A percentile compares a stretch with the other conserved stretches of the same genome.
phyloP scores from a whole-genome alignment of 306 rosid genomes.

The Dicorynia guianensis region DNA sequence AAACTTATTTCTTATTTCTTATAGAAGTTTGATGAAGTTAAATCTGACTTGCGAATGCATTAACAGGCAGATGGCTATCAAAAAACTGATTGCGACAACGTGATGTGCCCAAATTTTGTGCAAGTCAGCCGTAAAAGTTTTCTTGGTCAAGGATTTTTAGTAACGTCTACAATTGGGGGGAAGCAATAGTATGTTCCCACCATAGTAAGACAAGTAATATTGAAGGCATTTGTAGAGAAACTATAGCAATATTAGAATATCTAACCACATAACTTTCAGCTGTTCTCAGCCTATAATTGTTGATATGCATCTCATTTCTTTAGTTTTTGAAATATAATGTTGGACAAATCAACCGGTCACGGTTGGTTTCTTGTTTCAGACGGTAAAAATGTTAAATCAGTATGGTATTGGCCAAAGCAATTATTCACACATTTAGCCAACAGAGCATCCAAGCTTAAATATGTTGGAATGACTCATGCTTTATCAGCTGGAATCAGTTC shows the following conservation, averaged over 20 bases:
- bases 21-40: background rate
- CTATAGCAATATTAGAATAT: too few species aligned
- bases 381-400: background rate
- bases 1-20: too few species aligned
- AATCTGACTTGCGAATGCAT: background rate
- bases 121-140: background rate
- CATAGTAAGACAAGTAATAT: background rate
- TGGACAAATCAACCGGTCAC: background rate
- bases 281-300: too few species aligned
- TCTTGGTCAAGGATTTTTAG: background rate
- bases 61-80: background rate
- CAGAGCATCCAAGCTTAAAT: background rate
- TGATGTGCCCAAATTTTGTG: background rate
- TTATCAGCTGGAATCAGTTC: background rate
- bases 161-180: background rate
- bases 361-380: background rate
- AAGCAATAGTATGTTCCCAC: accelerated
- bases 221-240: too few species aligned
- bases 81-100: conserved; percentile 9
- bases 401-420: conserved; percentile 36
- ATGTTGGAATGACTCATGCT: conserved; percentile 19
- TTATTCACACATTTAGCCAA: background rate
- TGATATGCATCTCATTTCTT: too few species aligned
- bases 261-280: too few species aligned
- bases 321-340: background rate